Evolutionary conservation across 1,284 basidiomycete species (phyloP).

Genomic region (Cryptococcus sp.): DNA sequence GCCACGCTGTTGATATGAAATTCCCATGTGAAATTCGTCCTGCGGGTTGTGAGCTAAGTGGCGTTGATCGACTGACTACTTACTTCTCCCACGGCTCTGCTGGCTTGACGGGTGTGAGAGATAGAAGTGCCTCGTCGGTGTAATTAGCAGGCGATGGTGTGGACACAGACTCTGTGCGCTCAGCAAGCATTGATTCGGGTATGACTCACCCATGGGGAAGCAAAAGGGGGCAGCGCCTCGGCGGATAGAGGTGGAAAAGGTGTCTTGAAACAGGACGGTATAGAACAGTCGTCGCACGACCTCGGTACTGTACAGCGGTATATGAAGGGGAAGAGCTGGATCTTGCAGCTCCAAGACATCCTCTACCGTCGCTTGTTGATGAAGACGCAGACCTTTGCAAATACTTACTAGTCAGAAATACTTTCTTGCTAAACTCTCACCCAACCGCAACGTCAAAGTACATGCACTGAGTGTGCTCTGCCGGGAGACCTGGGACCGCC

Average conservation of each 20-base stretch:
- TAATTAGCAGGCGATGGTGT: slow-evolving; percentile 10
- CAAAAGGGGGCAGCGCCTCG: slow-evolving; percentile 1
- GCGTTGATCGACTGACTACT: background rate
- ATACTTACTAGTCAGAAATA: slow-evolving; percentile 1
- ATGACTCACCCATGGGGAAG: slow-evolving; percentile 8
- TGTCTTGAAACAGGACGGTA: slow-evolving; percentile 6
- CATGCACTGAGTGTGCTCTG: slow-evolving; percentile 11
- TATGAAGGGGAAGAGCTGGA: slow-evolving; percentile 7
- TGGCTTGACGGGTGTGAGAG: background rate
- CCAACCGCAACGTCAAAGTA: slow-evolving; percentile 16
- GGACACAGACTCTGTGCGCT: slow-evolving; percentile 4
- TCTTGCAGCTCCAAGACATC: slow-evolving; percentile 9
- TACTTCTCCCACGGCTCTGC: slow-evolving; percentile 9
- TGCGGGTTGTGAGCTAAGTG: background rate
- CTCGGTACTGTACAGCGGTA: slow-evolving; percentile 11
- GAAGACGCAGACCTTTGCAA: slow-evolving; percentile 10
- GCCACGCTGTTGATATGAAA: slow-evolving; percentile 5
- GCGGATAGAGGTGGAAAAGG: slow-evolving; percentile 5
- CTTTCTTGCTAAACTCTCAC: slow-evolving; percentile 2
- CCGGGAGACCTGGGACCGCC: background rate
- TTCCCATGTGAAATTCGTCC: slow-evolving; percentile 13
- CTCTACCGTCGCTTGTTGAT: background rate
- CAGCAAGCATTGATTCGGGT: background rate
- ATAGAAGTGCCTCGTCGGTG: slow-evolving; percentile 8
- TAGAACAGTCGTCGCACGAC: slow-evolving; percentile 9